Base-by-base conservation (phyloP, 192 early-diverging fungal genomes). In the Chytriomyces hyalinus region DNA sequence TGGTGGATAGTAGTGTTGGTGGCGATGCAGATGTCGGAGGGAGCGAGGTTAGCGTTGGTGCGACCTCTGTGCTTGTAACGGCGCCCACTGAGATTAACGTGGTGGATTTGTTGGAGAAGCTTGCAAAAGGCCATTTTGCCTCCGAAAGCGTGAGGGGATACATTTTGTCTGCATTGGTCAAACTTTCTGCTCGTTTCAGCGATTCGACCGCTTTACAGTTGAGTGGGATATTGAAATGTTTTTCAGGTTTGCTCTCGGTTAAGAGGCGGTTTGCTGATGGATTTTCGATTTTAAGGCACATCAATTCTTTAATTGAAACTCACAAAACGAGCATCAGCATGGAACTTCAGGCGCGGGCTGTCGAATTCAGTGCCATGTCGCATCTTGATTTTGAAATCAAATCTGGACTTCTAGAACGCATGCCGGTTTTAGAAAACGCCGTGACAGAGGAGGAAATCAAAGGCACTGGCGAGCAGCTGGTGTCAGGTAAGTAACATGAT, bases 281-380 rank as follows among this genome's bases (percentile, higher is more conserved):
- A n/a, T 20, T n/a, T 48, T 50, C 61, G 11, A 61, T 49, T 67
- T 15, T 49, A 78, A 63, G 77, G 63, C 61, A 80, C 68, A 90
- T 94, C 67, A 89, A 88, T 67, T 68, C 78, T 6, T 72, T 92
- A 15, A 81, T 98, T 66, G 75, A 76, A 13, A 77, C 85, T 65
- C 89, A 92, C 76, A 84, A 82, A 48, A 83, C 84, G 5, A 93
- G 92, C 61, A 90, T 94, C 69, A 92, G 96, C 75, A 87, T 94
- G 0, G 97, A 99, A 82, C 90, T 95, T 60, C 97, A 99, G 80
- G 92, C 95, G 79, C 93, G 97, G 49, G 94, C 96, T 6, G 92
- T 94, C 4, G 97, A 99, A 84, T 97, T 91, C 80, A 85, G 81
- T 26, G 90, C 92, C 65, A 83, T 97, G 15, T 91, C 95, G 73